phyloP scores from a whole-genome alignment of 2,329 filamentous ascomycete species.

The Calcarisporium arbuscula region DNA sequence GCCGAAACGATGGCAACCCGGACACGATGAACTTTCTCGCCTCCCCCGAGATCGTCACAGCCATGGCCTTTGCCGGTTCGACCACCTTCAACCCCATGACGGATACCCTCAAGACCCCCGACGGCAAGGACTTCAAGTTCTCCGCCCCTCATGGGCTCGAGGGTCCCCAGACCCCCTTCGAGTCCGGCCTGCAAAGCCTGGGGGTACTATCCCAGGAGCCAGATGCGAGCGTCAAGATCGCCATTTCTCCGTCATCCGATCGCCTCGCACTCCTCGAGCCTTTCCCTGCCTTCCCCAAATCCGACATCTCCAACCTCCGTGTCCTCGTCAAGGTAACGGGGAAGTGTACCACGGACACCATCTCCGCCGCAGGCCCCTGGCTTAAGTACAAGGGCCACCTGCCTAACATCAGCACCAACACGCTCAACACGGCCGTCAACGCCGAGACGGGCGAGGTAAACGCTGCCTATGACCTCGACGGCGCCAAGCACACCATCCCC shows the following conservation, averaged over 20 bases:
- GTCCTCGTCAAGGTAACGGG: constrained; percentile 95
- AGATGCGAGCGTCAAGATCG: constrained; percentile 63
- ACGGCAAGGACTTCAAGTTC: constrained; percentile 80
- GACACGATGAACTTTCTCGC: constrained; percentile 98
- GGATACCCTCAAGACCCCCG: constrained; percentile 73
- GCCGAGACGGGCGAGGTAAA: constrained; percentile 91
- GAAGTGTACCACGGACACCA: constrained; percentile 98
- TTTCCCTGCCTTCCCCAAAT: constrained; percentile 73
- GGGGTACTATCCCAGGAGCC: constrained; percentile 66
- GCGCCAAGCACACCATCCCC: constrained; percentile 70
- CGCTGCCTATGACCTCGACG: constrained; percentile 80
- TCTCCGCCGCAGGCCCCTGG: constrained; percentile 94
- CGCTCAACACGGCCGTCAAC: constrained; percentile 90
- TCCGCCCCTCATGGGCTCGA: constrained; percentile 66
- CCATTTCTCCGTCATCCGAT: constrained; percentile 79
- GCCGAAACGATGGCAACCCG: constrained; percentile 93
- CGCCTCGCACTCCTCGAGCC: constrained; percentile 88
- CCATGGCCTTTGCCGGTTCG: constrained; percentile 85
- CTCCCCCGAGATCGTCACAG: constrained; percentile 92
- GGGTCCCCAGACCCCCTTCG: constrained; percentile 61
- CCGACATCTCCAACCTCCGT: constrained; percentile 68
- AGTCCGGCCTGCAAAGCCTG: constrained; percentile 68
- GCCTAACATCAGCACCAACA: constrained; percentile 96
- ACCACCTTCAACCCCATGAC: constrained; percentile 97
- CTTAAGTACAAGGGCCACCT: constrained; percentile 99